These are phyloP conservation scores for Blastocystis sp. DNA, from an alignment of 352 stramenopile species.

Conservation along the genomic window DNA sequence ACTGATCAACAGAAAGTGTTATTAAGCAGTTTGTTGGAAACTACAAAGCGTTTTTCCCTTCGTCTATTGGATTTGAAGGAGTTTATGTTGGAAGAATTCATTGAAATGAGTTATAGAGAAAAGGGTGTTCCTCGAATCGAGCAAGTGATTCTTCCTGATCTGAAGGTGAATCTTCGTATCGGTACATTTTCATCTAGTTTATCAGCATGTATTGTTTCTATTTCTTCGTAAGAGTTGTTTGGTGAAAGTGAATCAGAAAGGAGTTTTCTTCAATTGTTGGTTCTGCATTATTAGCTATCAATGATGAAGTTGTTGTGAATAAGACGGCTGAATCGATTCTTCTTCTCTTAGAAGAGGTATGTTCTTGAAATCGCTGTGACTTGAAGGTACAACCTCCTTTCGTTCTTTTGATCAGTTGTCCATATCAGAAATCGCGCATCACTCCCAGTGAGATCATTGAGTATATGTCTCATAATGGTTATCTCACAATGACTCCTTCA, in stretches of 20 bases:
- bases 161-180: neutral
- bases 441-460: neutral
- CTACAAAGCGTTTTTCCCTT: neutral
- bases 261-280: neutral
- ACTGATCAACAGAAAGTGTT: neutral
- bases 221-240: slow-evolving; percentile 4
- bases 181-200: neutral
- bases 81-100: neutral
- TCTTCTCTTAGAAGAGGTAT: neutral
- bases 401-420: neutral
- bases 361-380: neutral
- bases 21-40: neutral
- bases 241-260: neutral
- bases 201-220: neutral
- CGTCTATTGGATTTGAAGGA: neutral
- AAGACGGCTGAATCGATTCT: slow-evolving; percentile 14
- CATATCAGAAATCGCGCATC: neutral
- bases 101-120: neutral
- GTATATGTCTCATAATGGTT: neutral
- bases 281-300: slow-evolving; percentile 1
- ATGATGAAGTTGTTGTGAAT: slow-evolving; percentile 27
- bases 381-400: neutral
- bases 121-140: slow-evolving; percentile 2
- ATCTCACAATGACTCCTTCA: neutral
- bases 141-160: neutral